Conservation (phyloP, 129 eudicot species). For the Flaveria trinervia region DNA sequence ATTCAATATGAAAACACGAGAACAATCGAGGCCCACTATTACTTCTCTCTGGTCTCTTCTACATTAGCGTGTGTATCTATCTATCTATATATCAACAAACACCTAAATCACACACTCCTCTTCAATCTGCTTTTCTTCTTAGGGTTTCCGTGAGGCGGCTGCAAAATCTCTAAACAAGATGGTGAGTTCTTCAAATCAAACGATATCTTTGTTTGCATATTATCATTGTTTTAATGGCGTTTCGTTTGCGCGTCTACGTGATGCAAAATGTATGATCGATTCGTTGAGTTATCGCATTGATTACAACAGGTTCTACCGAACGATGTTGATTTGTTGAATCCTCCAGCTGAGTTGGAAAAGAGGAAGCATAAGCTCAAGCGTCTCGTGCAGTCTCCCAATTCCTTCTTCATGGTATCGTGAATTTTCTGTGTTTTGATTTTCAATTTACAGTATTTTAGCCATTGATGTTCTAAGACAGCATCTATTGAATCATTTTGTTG, state of each 20-base stretch:
- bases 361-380: conserved; percentile 70
- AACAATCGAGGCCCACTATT: background rate
- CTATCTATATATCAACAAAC: background rate
- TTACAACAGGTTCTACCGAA: conserved; percentile 48
- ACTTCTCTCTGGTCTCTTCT: background rate
- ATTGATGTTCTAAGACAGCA: background rate
- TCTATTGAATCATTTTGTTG: background rate
- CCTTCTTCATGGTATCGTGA: conserved; percentile 54
- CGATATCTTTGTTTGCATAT: background rate
- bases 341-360: conserved; percentile 61
- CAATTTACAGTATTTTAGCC: background rate
- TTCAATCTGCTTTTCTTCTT: conserved; percentile 7
- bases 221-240: background rate
- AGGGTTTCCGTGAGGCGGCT: conserved; percentile 33
- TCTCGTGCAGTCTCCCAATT: conserved; percentile 57
- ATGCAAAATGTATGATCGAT: background rate
- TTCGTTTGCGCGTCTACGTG: background rate
- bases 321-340: conserved; percentile 59
- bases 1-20: background rate
- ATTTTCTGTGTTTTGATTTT: too few species aligned
- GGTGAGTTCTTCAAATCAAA: conserved; percentile 8
- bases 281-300: background rate
- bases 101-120: conserved; percentile 12
- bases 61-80: background rate
- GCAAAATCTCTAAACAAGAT: conserved; percentile 8